Base-by-base conservation (phyloP, 139 green algal genomes). In the Coccomyxa sp. region DNA sequence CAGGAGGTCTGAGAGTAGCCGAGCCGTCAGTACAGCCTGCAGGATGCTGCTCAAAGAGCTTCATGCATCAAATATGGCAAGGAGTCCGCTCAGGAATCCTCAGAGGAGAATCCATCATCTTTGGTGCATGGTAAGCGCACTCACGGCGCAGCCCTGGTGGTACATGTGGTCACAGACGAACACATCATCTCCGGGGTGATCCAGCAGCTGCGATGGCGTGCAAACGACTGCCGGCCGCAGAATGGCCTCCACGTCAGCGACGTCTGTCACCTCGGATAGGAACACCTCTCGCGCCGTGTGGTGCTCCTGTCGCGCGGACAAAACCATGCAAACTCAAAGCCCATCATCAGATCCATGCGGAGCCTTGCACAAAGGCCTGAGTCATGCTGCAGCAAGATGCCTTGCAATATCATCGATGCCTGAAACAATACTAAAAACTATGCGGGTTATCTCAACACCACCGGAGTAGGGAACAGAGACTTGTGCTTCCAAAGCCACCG, bases 121-220 rank as follows among this genome's bases (percentile, higher is more conserved):
- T 51, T 51, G 38, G 38, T 51, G 38, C 38, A 51, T 51, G 38
- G 38, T 7, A 51, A 51, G 38, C 38, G 63, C 18, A 9, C 63
- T 71, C 63, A 71, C 63, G 4, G 63, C 18, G 63, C 63, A 71
- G 9, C 63, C 63, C 11, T 45, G 79, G 82, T 90, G 83, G 81
- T 97, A 96, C 78, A 89, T 80, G 71, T 96, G 96, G 74, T 96
- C 92, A 85, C 93, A 98, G 38, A 97, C 32, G 86, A 92, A 98
- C 0, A 97, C 92, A 81, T 99, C 95, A 27, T 95, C 92, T 30
- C 89, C 89, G 14, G 66, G 67, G 27, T 51, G 58, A 18, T 30
- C 17, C 21, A 45, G 25, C 58, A 77, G 13, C 13, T 58, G 71
- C 66, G 25, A 67, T 38, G 76, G 28, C 15, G 31, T 4, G 74